Base-by-base conservation (phyloP, 108 stramenopile genomes). In the Cylindrotheca closterium region DNA sequence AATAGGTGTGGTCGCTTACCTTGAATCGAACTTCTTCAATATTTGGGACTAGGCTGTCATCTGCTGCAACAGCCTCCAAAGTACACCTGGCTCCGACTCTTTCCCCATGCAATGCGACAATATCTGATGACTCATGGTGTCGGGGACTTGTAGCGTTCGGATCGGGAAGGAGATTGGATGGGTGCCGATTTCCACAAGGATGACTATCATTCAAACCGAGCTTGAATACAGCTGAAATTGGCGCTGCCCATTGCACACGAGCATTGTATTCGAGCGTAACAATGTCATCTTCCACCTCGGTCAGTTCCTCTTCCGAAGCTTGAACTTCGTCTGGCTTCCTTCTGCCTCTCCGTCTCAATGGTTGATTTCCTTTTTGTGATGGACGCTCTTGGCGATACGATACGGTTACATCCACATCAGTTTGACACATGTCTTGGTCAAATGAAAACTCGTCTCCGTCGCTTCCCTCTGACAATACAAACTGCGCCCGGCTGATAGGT, bases 171-270 rank as follows among this genome's bases (percentile, higher is more conserved):
- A 29, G n/a, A 67, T 87, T 87, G 24, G 82, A 78, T 30, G 78
- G 63, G 53, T 86, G 81, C 37, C 77, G 68, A n/a, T 79, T 75
- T 2, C 87, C 87, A 51, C 69, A 75, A 18, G 86, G 91, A 63
- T 74, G 79, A 22, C 64, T 37, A 2, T 73, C 74, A 25, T 75
- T 72, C 22, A 56, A 1, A 23, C 79, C 77, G 17, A 52, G 50
- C 33, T 58, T 58, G 60, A 89, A 93, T 2, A 59, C 72, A 2
- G 80, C 81, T 12, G 65, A 54, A 29, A 93, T 59, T 1, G 92
- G 88, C 23, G 74, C 67, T 29, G 71, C 74, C 92, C 92, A 93
- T 4, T 63, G 52, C 8, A 88, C 49, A 8, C 60, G 47, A n/a
- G 73, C 71, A 26, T 46, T 84, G 33, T 72, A 71, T 21, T 80